Conservation (phyloP, 2,329 filamentous ascomycete species). For the Alternaria alternata region DNA sequence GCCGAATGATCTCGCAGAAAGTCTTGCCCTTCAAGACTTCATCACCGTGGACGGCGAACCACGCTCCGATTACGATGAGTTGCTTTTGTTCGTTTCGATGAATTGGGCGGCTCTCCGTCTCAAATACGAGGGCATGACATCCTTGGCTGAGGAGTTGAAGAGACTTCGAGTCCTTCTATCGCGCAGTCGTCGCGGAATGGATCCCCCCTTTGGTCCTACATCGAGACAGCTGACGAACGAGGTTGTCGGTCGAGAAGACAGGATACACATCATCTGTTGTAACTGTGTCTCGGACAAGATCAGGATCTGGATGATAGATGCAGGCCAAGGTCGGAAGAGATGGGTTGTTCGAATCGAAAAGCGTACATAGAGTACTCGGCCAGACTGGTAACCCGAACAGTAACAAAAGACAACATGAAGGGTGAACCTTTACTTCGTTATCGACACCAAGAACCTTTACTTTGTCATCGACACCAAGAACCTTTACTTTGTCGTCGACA, state of each 20-base stretch:
- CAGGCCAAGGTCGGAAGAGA: neutral
- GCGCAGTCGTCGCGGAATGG: neutral
- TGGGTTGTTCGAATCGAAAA: neutral
- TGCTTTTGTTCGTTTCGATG: neutral
- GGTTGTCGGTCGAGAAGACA: neutral
- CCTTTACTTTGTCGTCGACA: no score
- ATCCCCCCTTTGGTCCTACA: neutral
- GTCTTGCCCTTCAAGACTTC: neutral
- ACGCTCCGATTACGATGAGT: neutral
- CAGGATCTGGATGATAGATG: neutral
- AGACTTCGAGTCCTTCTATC: neutral
- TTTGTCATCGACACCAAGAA: no score
- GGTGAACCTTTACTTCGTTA: fast-evolving
- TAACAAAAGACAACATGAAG: no score
- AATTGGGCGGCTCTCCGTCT: neutral
- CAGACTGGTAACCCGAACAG: no score
- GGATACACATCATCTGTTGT: neutral
- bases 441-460: no score
- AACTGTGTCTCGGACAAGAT: neutral
- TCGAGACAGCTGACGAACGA: neutral
- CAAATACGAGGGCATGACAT: neutral
- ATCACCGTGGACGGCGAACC: constrained; percentile 1
- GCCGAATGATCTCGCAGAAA: neutral
- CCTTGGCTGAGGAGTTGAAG: neutral
- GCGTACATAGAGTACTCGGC: neutral